phyloP scores from a whole-genome alignment of 2,329 filamentous ascomycete genomes.

The Nakataea oryzae region DNA sequence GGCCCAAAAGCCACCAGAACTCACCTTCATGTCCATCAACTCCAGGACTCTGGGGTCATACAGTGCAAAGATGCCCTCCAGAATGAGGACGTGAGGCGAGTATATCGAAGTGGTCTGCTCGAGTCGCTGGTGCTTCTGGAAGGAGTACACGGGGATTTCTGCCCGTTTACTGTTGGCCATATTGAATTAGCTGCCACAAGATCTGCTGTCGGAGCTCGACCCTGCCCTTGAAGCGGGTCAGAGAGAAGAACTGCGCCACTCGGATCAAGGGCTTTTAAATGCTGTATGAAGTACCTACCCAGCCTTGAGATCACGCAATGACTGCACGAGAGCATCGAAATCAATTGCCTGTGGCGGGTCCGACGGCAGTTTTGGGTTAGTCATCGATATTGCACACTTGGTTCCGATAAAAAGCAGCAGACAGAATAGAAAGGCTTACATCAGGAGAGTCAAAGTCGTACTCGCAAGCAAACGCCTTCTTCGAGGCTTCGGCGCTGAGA shows the following conservation, averaged over 20 bases:
- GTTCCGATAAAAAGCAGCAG: background rate
- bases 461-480: conserved; percentile 75
- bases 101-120: conserved; percentile 80
- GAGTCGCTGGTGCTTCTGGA: conserved; percentile 76
- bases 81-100: conserved; percentile 86
- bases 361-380: background rate
- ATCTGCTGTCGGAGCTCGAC: background rate
- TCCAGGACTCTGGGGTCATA: conserved; percentile 81
- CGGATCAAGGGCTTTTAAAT: background rate
- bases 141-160: conserved; percentile 92
- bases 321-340: conserved; percentile 78
- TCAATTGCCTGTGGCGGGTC: conserved; percentile 65
- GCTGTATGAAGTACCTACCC: conserved; percentile 51
- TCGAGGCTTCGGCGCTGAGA: conserved; percentile 67
- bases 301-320: conserved; percentile 74
- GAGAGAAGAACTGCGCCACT: background rate
- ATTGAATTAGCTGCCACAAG: background rate
- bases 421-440: conserved; percentile 22
- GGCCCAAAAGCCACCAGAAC: conserved; percentile 5
- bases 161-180: conserved; percentile 59
- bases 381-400: background rate
- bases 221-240: background rate
- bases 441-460: conserved; percentile 94
- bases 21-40: conserved; percentile 79
- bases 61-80: conserved; percentile 93